Base-by-base conservation (phyloP, 208 protist species). In the Trypanosomatidae sp. region DNA sequence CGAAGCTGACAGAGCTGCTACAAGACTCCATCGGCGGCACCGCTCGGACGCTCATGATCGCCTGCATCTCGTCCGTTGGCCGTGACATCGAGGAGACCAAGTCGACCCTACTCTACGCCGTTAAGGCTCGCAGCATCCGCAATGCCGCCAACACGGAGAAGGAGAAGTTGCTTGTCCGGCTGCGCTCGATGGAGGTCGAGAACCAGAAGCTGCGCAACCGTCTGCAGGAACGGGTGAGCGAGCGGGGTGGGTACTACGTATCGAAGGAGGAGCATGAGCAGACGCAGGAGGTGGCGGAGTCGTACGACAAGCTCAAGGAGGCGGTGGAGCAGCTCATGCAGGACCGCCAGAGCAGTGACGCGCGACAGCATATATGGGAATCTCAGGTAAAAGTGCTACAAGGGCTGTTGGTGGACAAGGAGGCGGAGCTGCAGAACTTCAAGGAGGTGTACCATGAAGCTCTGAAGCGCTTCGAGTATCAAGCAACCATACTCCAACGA, bases 81-180 rank as follows among this genome's bases (percentile, higher is more conserved):
- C 73, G 85, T n/a, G 97, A 99, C 76, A 92, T 98, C 77, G 98
- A 99, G 64, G 97, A 99, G 81, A 98, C 95, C 10, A 91, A 97
- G 71, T 98, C 91, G 56, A 99, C 98, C 12, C 85, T 99, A n/a
- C 91, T 98, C 77, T 99, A 99, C 80, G 97, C 97, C 17, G 96
- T 97, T 58, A 92, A 98, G 66, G 97, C 97, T 12, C 84, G 94
- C 41, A 98, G 96, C 65, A 99, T 99, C 79, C 87, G 93, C 62
- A 99, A 99, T 80, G 85, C 83, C 4, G 84, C 92, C 49, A 94
- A 96, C 83, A 92, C 85, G 50, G 88, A 96, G 66, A 76, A 74
- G 56, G 88, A 95, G 68, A 95, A 92, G 73, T 73, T 98, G 46
- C 81, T 94, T 52, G 83, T 91, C 39, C 84, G 89, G 30, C 75